These are phyloP conservation scores for Botrytis medusae DNA, from an alignment of 2,329 filamentous ascomycete species.

Conservation along the genomic window DNA sequence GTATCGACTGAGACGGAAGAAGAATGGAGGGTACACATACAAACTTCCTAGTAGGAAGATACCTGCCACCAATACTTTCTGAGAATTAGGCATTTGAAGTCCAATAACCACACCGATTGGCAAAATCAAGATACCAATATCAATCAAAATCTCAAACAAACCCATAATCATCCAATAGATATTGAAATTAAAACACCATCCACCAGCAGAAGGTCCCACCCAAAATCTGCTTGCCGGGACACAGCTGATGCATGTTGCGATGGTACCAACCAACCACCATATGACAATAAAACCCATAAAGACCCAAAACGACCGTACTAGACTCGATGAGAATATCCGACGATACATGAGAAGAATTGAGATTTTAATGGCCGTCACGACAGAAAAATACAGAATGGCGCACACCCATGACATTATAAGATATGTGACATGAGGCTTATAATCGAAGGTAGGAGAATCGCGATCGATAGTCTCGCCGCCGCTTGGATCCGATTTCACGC, in stretches of 20 bases:
- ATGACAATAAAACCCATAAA: background rate
- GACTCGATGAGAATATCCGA: slow-evolving; percentile 9
- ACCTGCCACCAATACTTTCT: slow-evolving; percentile 17
- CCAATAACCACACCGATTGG: slow-evolving; percentile 13
- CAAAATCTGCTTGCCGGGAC: slow-evolving; percentile 15
- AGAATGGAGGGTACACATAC: background rate
- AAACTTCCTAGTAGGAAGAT: slow-evolving; percentile 21
- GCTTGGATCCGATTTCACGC: slow-evolving; percentile 18
- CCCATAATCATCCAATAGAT: slow-evolving; percentile 19
- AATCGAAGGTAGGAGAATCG: slow-evolving; percentile 19
- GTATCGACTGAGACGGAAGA: background rate
- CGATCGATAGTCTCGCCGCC: slow-evolving; percentile 19
- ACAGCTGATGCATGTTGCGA: slow-evolving; percentile 12
- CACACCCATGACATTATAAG: background rate
- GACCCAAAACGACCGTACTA: background rate
- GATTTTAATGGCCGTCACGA: slow-evolving; percentile 19
- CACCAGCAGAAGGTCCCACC: slow-evolving; percentile 5
- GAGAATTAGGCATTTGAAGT: slow-evolving; percentile 12
- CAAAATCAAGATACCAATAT: slow-evolving; percentile 14
- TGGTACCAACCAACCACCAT: slow-evolving; percentile 17
- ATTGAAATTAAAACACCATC: slow-evolving; percentile 22
- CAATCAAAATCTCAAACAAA: slow-evolving; percentile 16
- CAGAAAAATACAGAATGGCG: slow-evolving; percentile 18
- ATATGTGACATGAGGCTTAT: slow-evolving; percentile 16
- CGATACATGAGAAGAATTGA: slow-evolving; percentile 22